Evolutionary conservation across 106 monocot genomes (phyloP), one percentile per base, ranked within the genome.

Genomic region (Chionographis japonica): DNA sequence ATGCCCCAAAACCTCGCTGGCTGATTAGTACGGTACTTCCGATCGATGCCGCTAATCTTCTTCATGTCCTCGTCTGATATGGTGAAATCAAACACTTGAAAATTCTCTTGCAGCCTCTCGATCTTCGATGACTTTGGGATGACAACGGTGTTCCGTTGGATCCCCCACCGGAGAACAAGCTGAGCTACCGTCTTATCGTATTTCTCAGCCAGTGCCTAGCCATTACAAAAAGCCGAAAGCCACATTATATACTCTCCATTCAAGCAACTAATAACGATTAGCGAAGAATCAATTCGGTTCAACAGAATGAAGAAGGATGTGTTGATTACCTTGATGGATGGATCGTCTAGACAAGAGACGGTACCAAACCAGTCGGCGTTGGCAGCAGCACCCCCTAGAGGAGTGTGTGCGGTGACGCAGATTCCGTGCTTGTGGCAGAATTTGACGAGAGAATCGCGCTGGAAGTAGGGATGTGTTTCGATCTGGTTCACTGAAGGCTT

Each of bases 401-500:
- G 95, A 63, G 95, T 97, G 65, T 97, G 95, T 11, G 95, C 95
- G 40, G 92, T 97, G 51, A 97, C 89, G 64, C 78, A 86, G 51
- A 97, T 74, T 3, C 86, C 86, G 52, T 97, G 89, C 80, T 89
- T 97, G 40, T 89, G 95, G 77, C 95, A 97, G 73, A 97, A 97
- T 70, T 89, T 97, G 49, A 97, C 89, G n/a, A 97, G 84, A 62
- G 84, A 89, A 43, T 97, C 95, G 17, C 95, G 92, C 61, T 89
- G 95, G 74, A 97, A 97, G 67, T 92, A 97, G 2, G 95, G 95
- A 67, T 97, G 92, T 27, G 91, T 82, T 56, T 97, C 95, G 3
- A 97, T 92, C 75, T 97, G 95, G 79, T 89, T 97, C 50, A 97
- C 95, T 17, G 95, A 62, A 40, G 95, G 95, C 68, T 89, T 92